Evolutionary conservation across 345 rosid genomes (phyloP).

Genomic region (Theobroma cacao): DNA sequence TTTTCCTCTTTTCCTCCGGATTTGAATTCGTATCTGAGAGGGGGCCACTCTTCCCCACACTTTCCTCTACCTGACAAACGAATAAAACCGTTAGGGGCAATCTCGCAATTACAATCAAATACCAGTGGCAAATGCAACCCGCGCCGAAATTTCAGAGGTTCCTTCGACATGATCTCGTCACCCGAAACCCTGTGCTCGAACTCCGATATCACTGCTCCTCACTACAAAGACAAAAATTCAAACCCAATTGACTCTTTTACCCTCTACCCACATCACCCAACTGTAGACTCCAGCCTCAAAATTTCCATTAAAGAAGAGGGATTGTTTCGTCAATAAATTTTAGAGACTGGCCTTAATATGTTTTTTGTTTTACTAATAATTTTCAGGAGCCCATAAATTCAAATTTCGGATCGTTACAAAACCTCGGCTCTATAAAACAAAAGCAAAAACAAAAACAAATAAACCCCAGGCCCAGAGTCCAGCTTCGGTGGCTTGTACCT

Average conservation of each 20-base stretch:
- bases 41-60: background rate
- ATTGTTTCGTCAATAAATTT: background rate
- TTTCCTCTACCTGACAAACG: conserved; percentile 22
- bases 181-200: conserved; percentile 34
- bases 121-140: conserved; percentile 10
- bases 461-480: background rate
- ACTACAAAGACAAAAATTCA: conserved; percentile 15
- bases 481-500: conserved; percentile 30
- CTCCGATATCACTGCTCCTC: conserved; percentile 24
- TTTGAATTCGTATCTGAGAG: conserved; percentile 14
- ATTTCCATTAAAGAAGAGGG: conserved; percentile 4
- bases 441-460: background rate
- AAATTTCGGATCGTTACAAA: conserved; percentile 56
- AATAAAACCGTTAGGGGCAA: conserved; percentile 52
- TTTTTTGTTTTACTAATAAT: background rate
- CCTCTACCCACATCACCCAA: background rate
- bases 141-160: conserved; percentile 55
- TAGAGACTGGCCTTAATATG: background rate
- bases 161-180: conserved; percentile 33
- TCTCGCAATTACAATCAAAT: conserved; percentile 16
- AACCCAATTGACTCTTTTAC: background rate
- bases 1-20: background rate
- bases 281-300: background rate
- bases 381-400: conserved; percentile 24
- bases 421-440: conserved; percentile 21